Evolutionary conservation across 2,329 filamentous ascomycete genomes (phyloP).

Genomic region (Elsinoe necatrix): DNA sequence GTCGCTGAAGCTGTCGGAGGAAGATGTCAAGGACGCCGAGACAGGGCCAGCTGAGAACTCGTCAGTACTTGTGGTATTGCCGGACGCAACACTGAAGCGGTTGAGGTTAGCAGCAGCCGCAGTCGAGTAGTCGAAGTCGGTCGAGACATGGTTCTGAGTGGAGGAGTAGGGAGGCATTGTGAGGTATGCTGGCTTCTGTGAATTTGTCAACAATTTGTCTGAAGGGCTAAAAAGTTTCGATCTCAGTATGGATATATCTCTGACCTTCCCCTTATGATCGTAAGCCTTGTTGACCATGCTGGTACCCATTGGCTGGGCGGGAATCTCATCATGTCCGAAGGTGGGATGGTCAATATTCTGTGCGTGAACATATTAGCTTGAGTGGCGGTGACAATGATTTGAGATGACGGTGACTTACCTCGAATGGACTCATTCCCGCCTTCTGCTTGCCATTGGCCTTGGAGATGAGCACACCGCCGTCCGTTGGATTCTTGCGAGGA

Average conservation of each 20-base stretch:
- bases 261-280: not conserved
- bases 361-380: not conserved
- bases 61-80: not conserved
- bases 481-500: conserved; percentile 30
- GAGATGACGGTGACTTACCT: not conserved
- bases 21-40: not conserved
- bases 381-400: not conserved
- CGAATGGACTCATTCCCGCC: too few species aligned
- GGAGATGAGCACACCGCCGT: conserved; percentile 22
- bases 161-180: not conserved
- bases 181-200: not conserved
- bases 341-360: conserved; percentile 1
- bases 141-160: not conserved
- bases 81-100: not conserved
- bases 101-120: not conserved
- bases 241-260: not conserved
- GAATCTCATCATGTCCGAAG: conserved; percentile 1
- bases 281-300: not conserved
- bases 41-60: not conserved
- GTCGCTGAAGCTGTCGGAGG: not conserved
- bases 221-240: not conserved
- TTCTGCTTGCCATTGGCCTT: conserved; percentile 1
- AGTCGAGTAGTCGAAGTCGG: not conserved
- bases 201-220: not conserved
- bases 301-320: not conserved